Evolutionary conservation across 352 stramenopile genomes (phyloP), one percentile per base, ranked within the genome.

Genomic region (Phytopythium vexans): DNA sequence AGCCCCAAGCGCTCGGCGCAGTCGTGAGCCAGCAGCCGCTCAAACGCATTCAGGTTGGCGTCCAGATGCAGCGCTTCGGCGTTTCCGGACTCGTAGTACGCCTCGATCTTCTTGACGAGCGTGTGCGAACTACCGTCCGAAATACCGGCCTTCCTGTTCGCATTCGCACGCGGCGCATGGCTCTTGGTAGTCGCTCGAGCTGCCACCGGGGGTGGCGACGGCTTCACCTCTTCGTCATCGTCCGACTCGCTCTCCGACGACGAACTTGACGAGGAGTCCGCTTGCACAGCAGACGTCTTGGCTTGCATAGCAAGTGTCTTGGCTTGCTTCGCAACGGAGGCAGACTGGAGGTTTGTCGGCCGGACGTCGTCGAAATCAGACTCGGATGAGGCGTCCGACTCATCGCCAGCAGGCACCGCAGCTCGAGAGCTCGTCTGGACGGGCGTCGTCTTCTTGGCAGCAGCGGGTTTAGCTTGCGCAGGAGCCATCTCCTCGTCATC

Each of bases 81-180:
- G 34, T 57, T 62, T 12, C 63, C 64, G n/a, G 80, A 87, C 38
- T 74, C 74, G 34, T 49, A 53, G 52, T 88, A 94, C 31, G 61
- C 69, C 51, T 93, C 80, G 10, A 94, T 92, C 53, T 86, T 86
- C 67, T 89, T 88, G 27, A 94, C 85, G n/a, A 94, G 59, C 40
- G 82, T 86, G 58, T 94, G 85, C 9, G 73, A 79, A 43, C 73
- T 92, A 50, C 69, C 73, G 0, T 62, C 55, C 8, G 82, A 92
- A 50, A 89, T 91, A 32, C 74, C 70, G 6, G 58, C 56, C 12
- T 60, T 57, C 40, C 67, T 42, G 36, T 56, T 70, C 14, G 48
- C 45, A 6, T 41, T 52, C n/a, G 49, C 38, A 0, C 40, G n/a
- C 3, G 63, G 40, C 43, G 56, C 49, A 46, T 21, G 49, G 40